Evolutionary conservation across 495 filamentous ascomycete genomes (phyloP).

Genomic region (Penicillium cinerascens): DNA sequence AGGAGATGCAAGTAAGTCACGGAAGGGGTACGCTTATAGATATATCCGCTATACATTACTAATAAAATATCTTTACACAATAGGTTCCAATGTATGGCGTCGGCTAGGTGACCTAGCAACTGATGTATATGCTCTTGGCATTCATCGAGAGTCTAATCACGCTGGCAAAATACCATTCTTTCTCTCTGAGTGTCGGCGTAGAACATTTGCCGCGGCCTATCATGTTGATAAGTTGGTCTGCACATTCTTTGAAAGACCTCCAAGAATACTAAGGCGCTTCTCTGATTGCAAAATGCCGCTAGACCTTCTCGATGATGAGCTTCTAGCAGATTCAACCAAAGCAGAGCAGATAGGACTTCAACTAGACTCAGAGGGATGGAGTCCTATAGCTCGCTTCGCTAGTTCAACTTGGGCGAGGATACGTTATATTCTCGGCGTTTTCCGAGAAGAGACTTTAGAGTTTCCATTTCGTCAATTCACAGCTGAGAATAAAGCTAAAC

Average conservation of each 20-base stretch:
- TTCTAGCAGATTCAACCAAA: constrained; percentile 25
- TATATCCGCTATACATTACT: too few relatives aligned
- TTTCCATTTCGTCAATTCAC: too few relatives aligned
- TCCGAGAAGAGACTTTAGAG: constrained; percentile 58
- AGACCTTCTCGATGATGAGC: constrained; percentile 49
- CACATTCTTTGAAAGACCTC: constrained; percentile 53
- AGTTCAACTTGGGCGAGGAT: constrained; percentile 41
- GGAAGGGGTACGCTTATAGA: too few relatives aligned
- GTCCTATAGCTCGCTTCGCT: constrained; percentile 30
- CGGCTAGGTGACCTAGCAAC: constrained; percentile 32
- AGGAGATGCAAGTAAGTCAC: constrained; percentile 30
- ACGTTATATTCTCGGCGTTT: constrained; percentile 42
- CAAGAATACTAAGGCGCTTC: constrained; percentile 48
- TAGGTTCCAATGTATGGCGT: constrained; percentile 29
- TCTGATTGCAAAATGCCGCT: constrained; percentile 51
- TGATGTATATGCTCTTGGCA: constrained; percentile 49
- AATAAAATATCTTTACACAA: too few relatives aligned
- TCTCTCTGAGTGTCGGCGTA: constrained; percentile 42
- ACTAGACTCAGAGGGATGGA: constrained; percentile 51
- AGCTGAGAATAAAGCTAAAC: too few relatives aligned
- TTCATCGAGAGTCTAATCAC: constrained; percentile 47
- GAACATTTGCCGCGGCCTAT: constrained; percentile 48
- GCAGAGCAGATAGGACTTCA: background rate
- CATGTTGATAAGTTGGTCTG: constrained; percentile 48
- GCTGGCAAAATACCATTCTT: constrained; percentile 37